Percentiles rank a stretch among this genome's conserved stretches.
Evolutionary conservation across 495 filamentous ascomycete species (phyloP).

Genomic region (Penicillium silybi): DNA sequence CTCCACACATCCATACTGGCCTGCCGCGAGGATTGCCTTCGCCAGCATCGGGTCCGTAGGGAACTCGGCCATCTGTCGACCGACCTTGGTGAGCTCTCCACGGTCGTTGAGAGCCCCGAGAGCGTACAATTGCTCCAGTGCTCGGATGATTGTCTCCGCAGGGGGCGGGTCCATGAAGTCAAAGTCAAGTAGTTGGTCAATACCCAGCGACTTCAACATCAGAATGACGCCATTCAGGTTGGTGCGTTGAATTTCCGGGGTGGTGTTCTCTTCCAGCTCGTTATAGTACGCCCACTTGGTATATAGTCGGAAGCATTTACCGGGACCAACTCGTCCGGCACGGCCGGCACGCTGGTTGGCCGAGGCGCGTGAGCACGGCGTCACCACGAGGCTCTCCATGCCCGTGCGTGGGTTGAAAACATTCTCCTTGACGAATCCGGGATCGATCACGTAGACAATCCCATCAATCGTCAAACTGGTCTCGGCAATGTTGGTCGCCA

Average conservation of each 20-base stretch:
- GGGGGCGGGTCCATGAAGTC: conserved; percentile 97
- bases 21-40: conserved; percentile 85
- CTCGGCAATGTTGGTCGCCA: conserved; percentile 89
- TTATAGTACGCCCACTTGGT: conserved; percentile 94
- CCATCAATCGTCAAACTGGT: conserved; percentile 87
- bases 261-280: conserved; percentile 89
- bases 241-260: conserved; percentile 89
- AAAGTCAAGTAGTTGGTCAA: conserved; percentile 90
- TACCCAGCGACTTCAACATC: conserved; percentile 84
- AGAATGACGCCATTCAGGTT: conserved; percentile 83
- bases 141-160: conserved; percentile 84
- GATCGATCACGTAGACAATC: conserved; percentile 88
- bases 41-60: conserved; percentile 93
- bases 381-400: conserved; percentile 88
- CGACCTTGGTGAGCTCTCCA: conserved; percentile 86
- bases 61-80: conserved; percentile 95
- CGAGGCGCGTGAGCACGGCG: conserved; percentile 89
- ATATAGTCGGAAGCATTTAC: conserved; percentile 93
- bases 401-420: conserved; percentile 87
- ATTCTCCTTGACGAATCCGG: conserved; percentile 93
- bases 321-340: conserved; percentile 87
- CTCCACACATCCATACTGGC: conserved; percentile 84
- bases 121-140: conserved; percentile 88
- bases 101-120: conserved; percentile 85
- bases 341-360: conserved; percentile 91